Base-by-base conservation (phyloP, 495 filamentous ascomycete species). In the Hyaloscypha hepaticicola region DNA sequence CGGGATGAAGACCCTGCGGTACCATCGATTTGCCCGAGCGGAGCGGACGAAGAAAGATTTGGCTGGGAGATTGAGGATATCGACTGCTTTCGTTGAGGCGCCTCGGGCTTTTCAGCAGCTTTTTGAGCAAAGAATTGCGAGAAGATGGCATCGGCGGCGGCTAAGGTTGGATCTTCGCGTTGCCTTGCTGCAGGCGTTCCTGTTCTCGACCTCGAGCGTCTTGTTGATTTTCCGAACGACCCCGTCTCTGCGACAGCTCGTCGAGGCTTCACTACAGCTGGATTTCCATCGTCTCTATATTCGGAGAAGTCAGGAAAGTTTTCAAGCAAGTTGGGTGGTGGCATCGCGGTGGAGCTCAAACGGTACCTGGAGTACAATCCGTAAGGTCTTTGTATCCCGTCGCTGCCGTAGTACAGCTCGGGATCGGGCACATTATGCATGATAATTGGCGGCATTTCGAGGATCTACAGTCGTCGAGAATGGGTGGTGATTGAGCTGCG, bases 341-440 rank as follows among this genome's bases (percentile, higher is more conserved):
- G 41, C 51, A 56, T 66, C 33, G 25, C 19, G 49, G 28, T 26
- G 48, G 12, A 7, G 62, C 33, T 27, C 63, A 60, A 48, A 33
- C 70, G 80, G 41, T 77, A 85, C 83, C 81, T 77, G 66, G 80
- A 84, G 53, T 83, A 71, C 79, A 85, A 79, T 50, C 80, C 83
- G 63, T 83, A 85, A 16, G 83, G 83, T 63, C 83, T 73, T 63
- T 80, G 75, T 53, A 84, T 70, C 55, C 83, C 83, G 72, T 85
- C 83, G 48, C 83, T 80, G 55, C 83, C 83, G 12, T 81, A 74
- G 65, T 84, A 85, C 16, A 83, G 77, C 69, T 85, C 83, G 29
- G 84, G 82, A 66, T 84, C 82, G 55, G 83, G 81, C 27, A 85
- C 83, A 69, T 85, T 84, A 72, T 85, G 83, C 27, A 85, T 72